Conservation (phyloP, 345 rosid species). For the Triadica sebifera region DNA sequence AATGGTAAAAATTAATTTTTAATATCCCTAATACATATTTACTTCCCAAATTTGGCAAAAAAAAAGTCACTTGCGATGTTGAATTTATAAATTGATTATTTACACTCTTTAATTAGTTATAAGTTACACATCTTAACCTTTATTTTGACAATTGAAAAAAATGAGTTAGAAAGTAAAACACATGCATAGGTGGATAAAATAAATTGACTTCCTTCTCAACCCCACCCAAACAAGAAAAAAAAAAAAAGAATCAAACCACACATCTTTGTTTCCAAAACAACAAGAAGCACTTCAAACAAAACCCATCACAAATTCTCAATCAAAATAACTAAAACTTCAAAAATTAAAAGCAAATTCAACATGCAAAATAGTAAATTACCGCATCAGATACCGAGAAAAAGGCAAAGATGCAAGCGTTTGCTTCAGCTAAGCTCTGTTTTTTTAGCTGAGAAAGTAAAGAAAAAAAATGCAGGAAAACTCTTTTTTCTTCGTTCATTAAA, state of each 20-base stretch:
- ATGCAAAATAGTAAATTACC: slow-evolving; percentile 6
- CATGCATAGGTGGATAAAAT: too few species aligned
- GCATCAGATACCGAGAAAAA: neutral
- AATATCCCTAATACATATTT: too few species aligned
- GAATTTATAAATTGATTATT: too few species aligned
- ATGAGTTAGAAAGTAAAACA: too few species aligned
- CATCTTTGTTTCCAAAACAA: neutral
- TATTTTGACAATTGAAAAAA: too few species aligned
- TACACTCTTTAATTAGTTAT: too few species aligned
- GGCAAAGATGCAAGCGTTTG: neutral
- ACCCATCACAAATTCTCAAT: neutral
- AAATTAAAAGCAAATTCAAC: neutral
- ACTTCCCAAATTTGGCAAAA: too few species aligned
- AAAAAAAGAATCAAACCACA: neutral
- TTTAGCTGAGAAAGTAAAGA: neutral
- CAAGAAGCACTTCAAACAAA: neutral
- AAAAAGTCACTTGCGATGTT: too few species aligned
- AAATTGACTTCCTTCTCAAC: neutral
- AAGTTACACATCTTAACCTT: too few species aligned
- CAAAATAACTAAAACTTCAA: neutral
- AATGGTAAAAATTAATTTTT: too few species aligned
- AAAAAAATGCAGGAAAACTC: neutral
- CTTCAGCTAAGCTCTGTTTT: neutral
- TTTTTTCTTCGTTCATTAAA: too few species aligned
- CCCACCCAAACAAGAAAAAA: neutral